phyloP scores from a whole-genome alignment of 768 basidiomycete species.

The Hortiboletus flavorubellus region DNA sequence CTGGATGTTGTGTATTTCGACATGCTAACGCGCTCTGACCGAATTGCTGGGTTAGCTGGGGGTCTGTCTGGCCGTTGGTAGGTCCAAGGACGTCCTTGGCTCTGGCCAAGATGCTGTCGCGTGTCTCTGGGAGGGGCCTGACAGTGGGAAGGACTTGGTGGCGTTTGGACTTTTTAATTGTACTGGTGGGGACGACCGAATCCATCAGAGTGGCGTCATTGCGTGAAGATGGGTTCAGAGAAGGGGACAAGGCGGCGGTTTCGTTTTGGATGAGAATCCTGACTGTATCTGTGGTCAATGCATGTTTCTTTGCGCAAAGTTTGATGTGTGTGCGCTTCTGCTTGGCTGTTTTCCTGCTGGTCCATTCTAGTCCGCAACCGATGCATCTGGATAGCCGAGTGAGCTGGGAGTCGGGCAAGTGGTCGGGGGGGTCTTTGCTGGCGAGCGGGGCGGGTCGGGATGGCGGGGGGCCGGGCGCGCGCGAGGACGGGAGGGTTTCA shows the following conservation, averaged over 20 bases:
- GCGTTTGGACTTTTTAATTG: slow-evolving; percentile 45
- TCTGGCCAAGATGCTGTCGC: slow-evolving; percentile 38
- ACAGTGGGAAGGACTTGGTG: slow-evolving; percentile 41
- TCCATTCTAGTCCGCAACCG: slow-evolving; percentile 66
- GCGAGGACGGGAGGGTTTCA: background rate
- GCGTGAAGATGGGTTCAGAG: background rate
- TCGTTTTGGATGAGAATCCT: slow-evolving; percentile 50
- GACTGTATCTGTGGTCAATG: slow-evolving; percentile 53
- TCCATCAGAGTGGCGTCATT: slow-evolving; percentile 45
- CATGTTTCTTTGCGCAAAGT: slow-evolving; percentile 62
- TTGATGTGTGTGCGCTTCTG: slow-evolving; percentile 69
- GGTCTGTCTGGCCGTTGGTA: background rate
- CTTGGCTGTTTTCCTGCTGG: slow-evolving; percentile 54
- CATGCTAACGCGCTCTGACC: slow-evolving; percentile 29
- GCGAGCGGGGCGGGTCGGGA: background rate
- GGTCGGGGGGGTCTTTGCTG: slow-evolving; percentile 20
- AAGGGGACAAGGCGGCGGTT: slow-evolving; percentile 21
- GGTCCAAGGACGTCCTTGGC: slow-evolving; percentile 36
- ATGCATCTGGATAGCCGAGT: slow-evolving; percentile 54
- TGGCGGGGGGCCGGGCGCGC: background rate
- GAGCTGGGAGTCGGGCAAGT: slow-evolving; percentile 48
- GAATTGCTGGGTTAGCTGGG: slow-evolving; percentile 33
- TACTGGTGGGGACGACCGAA: slow-evolving; percentile 45
- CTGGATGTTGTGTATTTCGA: background rate
- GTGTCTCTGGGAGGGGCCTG: slow-evolving; percentile 44